phyloP scores from a whole-genome alignment of 306 rosid genomes.

The Vachellia pachyceras region DNA sequence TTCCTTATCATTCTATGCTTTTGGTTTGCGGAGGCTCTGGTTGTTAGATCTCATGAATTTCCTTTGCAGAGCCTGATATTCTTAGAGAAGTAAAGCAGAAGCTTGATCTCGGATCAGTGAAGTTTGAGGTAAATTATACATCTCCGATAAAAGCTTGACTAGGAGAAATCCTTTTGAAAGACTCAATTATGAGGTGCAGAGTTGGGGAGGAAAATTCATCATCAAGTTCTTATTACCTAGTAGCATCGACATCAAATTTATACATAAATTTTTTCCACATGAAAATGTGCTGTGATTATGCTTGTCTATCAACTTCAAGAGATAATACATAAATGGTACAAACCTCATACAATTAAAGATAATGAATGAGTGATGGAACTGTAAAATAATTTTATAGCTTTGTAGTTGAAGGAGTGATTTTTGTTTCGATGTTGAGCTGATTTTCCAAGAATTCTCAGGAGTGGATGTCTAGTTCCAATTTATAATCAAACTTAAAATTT shows the following conservation, averaged over 20 bases:
- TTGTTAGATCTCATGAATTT: conserved; percentile 38
- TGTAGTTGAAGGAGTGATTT: background rate
- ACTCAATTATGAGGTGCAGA: background rate
- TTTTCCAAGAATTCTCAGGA: background rate
- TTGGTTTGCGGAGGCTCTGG: conserved; percentile 12
- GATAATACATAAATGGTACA: background rate
- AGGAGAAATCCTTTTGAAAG: background rate
- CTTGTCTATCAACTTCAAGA: background rate
- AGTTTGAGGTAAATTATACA: conserved; percentile 77
- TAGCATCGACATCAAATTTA: background rate
- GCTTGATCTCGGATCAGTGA: conserved; percentile 92
- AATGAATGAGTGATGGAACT: background rate
- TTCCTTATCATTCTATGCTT: background rate
- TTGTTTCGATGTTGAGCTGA: background rate
- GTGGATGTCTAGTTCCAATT: background rate
- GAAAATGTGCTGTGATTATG: background rate
- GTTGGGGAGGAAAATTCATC: background rate
- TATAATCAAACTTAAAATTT: background rate
- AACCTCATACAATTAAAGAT: background rate
- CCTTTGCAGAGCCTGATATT: conserved; percentile 89
- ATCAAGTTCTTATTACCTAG: background rate
- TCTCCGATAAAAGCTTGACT: background rate
- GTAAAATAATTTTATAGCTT: background rate
- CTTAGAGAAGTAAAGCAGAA: conserved; percentile 95
- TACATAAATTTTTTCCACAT: background rate